Evolutionary conservation across 179 eudicot genomes (phyloP).

Genomic region (Spergularia azorica): DNA sequence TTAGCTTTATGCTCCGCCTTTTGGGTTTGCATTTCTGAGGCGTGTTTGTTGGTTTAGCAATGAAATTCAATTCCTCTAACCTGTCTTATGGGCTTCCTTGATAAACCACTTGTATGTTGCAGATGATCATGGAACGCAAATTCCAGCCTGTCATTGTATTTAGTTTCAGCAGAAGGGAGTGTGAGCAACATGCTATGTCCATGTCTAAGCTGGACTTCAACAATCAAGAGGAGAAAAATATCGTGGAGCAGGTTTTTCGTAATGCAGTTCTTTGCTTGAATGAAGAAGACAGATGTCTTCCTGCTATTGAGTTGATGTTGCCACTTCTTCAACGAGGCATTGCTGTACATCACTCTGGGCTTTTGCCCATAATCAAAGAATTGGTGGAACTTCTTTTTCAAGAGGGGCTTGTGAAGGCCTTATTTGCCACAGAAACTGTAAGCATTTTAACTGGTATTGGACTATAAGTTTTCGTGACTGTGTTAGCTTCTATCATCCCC

Average conservation of each 20-base stretch:
- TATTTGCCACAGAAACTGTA: conserved; percentile 99
- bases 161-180: conserved; percentile 98
- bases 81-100: background rate
- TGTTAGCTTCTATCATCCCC: background rate
- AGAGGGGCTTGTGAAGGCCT: conserved; percentile 97
- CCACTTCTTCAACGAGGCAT: conserved; percentile 96
- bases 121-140: conserved; percentile 99
- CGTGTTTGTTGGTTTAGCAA: background rate
- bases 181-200: conserved; percentile 99
- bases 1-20: background rate
- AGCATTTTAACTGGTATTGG: conserved; percentile 18
- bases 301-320: conserved; percentile 95
- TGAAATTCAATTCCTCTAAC: too few species aligned
- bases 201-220: conserved; percentile 97
- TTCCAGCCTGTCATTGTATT: conserved; percentile 98
- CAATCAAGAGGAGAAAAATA: conserved; percentile 77
- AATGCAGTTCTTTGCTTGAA: conserved; percentile 83
- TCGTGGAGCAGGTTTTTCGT: conserved; percentile 81
- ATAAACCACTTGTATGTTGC: conserved; percentile 22
- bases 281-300: conserved; percentile 90
- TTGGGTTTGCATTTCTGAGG: background rate
- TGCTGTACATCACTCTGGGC: conserved; percentile 99
- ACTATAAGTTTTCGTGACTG: background rate
- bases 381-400: conserved; percentile 97
- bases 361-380: conserved; percentile 94